Percentiles rank a stretch among this genome's conserved stretches.
phyloP scores from a whole-genome alignment of 257 asterid genomes.

The Echium plantagineum region DNA sequence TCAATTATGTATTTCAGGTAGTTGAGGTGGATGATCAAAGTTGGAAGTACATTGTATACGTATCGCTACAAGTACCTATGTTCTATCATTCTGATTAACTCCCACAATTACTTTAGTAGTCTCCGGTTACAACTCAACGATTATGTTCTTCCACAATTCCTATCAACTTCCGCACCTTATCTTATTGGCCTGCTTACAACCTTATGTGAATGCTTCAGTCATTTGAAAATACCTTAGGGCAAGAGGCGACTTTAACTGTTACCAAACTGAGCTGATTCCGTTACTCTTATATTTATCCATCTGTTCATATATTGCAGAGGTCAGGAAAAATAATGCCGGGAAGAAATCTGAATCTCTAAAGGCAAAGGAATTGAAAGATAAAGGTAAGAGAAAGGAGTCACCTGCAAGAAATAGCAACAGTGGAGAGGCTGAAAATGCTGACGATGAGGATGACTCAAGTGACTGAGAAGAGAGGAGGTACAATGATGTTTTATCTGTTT shows the following conservation, averaged over 20 bases:
- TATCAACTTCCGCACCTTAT: neutral
- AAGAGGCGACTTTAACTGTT: neutral
- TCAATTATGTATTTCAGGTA: neutral
- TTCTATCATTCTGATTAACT: too few species aligned
- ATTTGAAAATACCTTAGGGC: neutral
- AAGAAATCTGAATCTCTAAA: constrained; percentile 38
- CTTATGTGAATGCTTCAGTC: neutral
- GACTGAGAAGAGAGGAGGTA: constrained; percentile 1
- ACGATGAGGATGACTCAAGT: constrained; percentile 4
- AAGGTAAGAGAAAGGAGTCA: constrained; percentile 33
- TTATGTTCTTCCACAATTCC: neutral
- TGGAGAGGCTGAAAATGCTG: constrained; percentile 7
- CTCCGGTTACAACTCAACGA: neutral
- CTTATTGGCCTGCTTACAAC: neutral
- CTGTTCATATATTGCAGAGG: constrained; percentile 31
- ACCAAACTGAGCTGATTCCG: neutral
- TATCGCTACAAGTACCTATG: too few species aligned
- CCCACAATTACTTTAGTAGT: too few species aligned
- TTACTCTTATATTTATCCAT: neutral
- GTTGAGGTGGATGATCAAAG: neutral
- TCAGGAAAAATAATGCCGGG: constrained; percentile 50
- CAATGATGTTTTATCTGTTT: too few species aligned
- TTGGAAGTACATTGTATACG: neutral
- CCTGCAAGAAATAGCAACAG: constrained; percentile 17
- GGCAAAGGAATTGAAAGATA: constrained; percentile 24